These are phyloP conservation scores for Spinacia oleracea DNA, from an alignment of 179 eudicot species.

Conservation along the genomic window DNA sequence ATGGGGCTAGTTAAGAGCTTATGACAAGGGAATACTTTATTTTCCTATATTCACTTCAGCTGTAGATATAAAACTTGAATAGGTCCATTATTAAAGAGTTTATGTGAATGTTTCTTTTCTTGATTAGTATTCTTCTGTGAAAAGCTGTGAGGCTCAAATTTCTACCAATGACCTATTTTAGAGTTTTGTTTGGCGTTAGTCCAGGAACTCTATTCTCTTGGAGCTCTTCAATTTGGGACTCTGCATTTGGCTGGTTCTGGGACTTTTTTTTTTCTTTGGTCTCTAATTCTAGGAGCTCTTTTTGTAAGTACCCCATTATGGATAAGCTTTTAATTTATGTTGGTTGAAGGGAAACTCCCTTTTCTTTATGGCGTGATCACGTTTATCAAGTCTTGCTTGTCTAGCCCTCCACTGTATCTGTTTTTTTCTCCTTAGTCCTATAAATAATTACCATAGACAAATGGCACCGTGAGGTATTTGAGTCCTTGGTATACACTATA, in stretches of 20 bases:
- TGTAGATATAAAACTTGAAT: background rate
- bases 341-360: no score
- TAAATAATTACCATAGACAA: background rate
- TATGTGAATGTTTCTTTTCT: background rate
- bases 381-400: no score
- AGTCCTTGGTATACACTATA: background rate
- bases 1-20: no score
- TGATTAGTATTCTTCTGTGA: background rate
- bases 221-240: no score
- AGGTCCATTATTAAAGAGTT: background rate
- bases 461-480: background rate
- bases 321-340: no score
- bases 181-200: background rate
- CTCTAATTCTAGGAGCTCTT: no score
- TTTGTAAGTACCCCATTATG: no score
- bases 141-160: background rate
- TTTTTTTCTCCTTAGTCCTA: background rate
- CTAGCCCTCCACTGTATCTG: background rate
- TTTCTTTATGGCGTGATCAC: no score
- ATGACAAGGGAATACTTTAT: no score
- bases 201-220: background rate
- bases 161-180: background rate
- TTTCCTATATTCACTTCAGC: background rate
- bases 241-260: no score
- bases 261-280: no score